phyloP scores from a whole-genome alignment of 495 filamentous ascomycete species.

The Aspergillus wentii region DNA sequence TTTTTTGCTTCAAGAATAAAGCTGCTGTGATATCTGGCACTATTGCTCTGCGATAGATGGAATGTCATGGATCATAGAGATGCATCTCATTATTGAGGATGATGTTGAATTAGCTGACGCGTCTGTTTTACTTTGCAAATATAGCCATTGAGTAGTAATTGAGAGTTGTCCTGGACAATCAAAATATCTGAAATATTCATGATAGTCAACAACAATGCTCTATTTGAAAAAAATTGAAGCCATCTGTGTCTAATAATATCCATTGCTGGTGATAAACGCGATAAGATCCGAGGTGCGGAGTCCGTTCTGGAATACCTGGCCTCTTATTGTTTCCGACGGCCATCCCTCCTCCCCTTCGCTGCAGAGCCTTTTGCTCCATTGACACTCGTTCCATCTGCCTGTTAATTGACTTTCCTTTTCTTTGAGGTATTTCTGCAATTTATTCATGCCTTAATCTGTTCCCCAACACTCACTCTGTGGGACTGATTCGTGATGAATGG shows the following conservation, averaged over 20 bases:
- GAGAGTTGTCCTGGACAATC: background rate
- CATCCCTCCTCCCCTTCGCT: conserved; percentile 27
- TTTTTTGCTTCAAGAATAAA: too few relatives aligned
- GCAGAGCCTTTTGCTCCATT: conserved; percentile 12
- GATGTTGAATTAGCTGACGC: too few relatives aligned
- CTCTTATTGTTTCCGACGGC: too few relatives aligned
- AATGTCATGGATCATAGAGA: too few relatives aligned
- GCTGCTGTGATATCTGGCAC: too few relatives aligned
- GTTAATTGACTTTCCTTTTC: conserved; percentile 6
- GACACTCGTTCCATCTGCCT: conserved; percentile 1
- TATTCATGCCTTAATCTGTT: conserved; percentile 23
- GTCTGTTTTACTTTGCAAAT: too few relatives aligned
- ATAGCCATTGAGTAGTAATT: too few relatives aligned
- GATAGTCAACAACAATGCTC: background rate
- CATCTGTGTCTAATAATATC: too few relatives aligned
- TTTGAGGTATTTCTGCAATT: conserved; percentile 11
- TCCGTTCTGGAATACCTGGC: conserved; percentile 19
- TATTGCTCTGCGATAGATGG: too few relatives aligned
- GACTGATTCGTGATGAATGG: conserved; percentile 55
- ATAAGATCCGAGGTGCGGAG: background rate
- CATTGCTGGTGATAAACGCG: background rate
- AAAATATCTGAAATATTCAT: background rate
- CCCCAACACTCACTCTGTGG: conserved; percentile 3
- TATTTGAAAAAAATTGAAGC: background rate
- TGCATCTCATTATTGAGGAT: too few relatives aligned